Conservation (phyloP, 495 filamentous ascomycete species). For the Trichocladium uniseriatum region DNA sequence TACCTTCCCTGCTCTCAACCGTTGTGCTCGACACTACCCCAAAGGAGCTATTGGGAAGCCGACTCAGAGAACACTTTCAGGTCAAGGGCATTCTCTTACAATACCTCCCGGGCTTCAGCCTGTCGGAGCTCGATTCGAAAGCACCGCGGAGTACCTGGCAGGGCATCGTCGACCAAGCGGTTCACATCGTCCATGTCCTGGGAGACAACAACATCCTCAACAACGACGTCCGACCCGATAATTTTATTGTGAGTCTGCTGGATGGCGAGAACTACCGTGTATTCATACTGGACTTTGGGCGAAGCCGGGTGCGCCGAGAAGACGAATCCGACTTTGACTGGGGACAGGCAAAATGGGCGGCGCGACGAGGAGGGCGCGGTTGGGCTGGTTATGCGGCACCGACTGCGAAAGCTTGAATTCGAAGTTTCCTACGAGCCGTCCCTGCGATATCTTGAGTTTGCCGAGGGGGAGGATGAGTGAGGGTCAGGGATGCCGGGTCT, state of each 20-base stretch:
- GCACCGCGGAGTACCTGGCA: not conserved
- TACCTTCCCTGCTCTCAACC: too few relatives aligned
- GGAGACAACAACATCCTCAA: conserved; percentile 24
- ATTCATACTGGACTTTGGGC: conserved; percentile 27
- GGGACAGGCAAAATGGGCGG: conserved; percentile 13
- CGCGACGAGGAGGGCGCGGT: conserved; percentile 26
- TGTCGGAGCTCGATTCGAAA: too few relatives aligned
- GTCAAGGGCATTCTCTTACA: too few relatives aligned
- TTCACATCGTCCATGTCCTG: not conserved
- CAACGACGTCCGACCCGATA: conserved; percentile 21
- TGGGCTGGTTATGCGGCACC: conserved; percentile 20
- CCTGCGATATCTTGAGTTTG: too few relatives aligned
- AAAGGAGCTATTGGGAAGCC: too few relatives aligned
- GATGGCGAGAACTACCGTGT: too few relatives aligned
- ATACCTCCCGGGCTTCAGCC: too few relatives aligned
- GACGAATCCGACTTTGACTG: conserved; percentile 19
- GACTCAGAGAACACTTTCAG: too few relatives aligned
- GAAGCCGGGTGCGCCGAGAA: conserved; percentile 19
- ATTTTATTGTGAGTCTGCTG: conserved; percentile 24
- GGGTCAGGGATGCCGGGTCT: too few relatives aligned
- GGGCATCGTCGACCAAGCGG: not conserved
- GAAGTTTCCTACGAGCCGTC: not conserved
- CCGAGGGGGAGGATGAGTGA: too few relatives aligned
- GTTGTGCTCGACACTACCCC: too few relatives aligned
- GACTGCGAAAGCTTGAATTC: not conserved